A percentile compares a stretch with the other conserved stretches of the same genome.
phyloP scores from a whole-genome alignment of 441 rosid genomes.

The Eruca vesicaria region DNA sequence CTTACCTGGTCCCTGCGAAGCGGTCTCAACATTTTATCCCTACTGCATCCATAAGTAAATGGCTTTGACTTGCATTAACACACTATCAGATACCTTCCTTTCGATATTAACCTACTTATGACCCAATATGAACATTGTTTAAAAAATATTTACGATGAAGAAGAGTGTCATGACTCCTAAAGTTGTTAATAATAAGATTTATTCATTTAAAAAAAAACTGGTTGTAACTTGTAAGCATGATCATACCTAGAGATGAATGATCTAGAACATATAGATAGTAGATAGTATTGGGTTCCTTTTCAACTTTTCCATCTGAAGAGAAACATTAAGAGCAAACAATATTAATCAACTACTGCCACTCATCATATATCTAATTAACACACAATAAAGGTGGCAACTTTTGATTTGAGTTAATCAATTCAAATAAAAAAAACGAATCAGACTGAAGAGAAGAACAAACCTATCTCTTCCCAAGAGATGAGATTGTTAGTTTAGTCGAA shows the following conservation, averaged over 20 bases:
- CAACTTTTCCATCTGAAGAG: conserved; percentile 73
- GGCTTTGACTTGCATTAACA: no score
- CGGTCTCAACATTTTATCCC: no score
- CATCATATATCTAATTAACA: not conserved
- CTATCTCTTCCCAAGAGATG: not conserved
- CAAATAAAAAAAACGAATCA: not conserved
- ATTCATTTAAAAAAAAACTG: no score
- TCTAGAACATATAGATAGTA: conserved; percentile 36
- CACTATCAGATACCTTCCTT: no score
- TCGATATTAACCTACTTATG: no score
- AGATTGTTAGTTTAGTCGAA: not conserved
- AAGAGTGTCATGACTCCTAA: no score
- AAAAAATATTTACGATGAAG: no score
- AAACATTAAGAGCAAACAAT: not conserved
- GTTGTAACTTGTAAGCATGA: conserved; percentile 3
- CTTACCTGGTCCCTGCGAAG: no score
- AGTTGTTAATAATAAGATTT: no score
- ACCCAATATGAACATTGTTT: no score
- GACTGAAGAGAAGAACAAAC: not conserved
- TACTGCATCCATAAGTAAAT: no score
- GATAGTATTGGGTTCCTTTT: conserved; percentile 53
- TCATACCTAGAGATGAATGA: conserved; percentile 29
- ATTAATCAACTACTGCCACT: not conserved
- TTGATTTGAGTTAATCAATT: not conserved
- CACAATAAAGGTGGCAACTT: not conserved